These are phyloP conservation scores for Penicillium sp. DNA, from an alignment of 2,329 filamentous ascomycete genomes.

Conservation along the genomic window DNA sequence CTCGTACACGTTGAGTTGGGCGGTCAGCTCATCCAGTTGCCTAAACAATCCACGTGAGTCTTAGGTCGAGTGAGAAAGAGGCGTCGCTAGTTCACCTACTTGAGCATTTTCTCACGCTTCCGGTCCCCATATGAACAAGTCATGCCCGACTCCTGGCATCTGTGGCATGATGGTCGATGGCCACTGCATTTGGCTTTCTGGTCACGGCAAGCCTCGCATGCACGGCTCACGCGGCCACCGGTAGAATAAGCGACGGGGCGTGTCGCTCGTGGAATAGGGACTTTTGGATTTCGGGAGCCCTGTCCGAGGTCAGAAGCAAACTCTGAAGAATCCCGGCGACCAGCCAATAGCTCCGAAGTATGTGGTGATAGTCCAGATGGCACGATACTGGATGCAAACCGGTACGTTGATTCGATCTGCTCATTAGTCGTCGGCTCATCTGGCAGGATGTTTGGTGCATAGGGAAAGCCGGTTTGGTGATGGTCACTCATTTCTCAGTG, in stretches of 20 bases:
- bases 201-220: slow-evolving; percentile 42
- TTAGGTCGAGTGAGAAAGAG: slow-evolving; percentile 5
- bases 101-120: slow-evolving; percentile 39
- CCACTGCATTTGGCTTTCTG: slow-evolving; percentile 45
- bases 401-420: slow-evolving; percentile 15
- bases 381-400: slow-evolving; percentile 12
- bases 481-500: slow-evolving; percentile 6
- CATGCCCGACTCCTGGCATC: slow-evolving; percentile 39
- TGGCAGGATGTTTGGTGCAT: slow-evolving; percentile 1
- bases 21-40: slow-evolving; percentile 34
- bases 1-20: slow-evolving; percentile 33
- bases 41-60: slow-evolving; percentile 20
- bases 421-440: slow-evolving; percentile 5
- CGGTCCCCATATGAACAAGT: slow-evolving; percentile 41
- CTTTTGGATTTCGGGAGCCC: slow-evolving; percentile 23
- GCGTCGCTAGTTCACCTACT: slow-evolving; percentile 26
- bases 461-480: background rate
- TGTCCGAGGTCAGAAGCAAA: slow-evolving; percentile 10
- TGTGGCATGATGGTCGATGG: slow-evolving; percentile 38
- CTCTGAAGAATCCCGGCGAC: slow-evolving; percentile 10
- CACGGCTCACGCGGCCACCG: slow-evolving; percentile 32
- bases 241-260: slow-evolving; percentile 19
- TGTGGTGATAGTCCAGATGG: slow-evolving; percentile 9
- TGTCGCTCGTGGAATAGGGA: slow-evolving; percentile 26
- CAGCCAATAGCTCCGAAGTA: slow-evolving; percentile 11